Evolutionary conservation across 257 asterid species (phyloP).

Genomic region (Solanum virginianum): DNA sequence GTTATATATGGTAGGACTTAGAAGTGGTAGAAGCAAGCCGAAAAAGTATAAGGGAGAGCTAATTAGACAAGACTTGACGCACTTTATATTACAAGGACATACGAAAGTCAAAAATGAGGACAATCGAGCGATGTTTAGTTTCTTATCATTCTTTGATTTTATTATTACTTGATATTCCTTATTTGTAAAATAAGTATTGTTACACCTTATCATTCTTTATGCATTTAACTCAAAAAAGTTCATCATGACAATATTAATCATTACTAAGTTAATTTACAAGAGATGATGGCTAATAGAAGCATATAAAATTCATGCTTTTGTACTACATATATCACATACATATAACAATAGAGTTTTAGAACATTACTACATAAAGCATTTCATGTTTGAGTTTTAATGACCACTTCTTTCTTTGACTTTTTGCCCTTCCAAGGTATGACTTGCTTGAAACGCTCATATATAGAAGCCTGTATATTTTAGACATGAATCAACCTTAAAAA

Average conservation of each 20-base stretch:
- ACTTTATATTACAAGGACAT: too few species aligned
- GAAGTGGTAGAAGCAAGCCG: too few species aligned
- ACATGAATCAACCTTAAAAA: neutral
- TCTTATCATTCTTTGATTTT: too few species aligned
- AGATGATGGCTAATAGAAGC: neutral
- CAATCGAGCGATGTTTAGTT: too few species aligned
- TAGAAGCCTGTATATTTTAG: neutral
- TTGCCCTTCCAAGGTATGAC: neutral
- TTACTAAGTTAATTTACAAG: neutral
- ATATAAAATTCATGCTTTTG: neutral
- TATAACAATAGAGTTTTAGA: neutral
- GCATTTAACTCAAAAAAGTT: too few species aligned
- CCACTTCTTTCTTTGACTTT: neutral
- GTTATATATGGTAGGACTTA: too few species aligned
- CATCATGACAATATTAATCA: neutral
- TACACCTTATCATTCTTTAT: too few species aligned
- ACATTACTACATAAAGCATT: neutral
- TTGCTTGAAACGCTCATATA: neutral
- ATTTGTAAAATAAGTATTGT: too few species aligned
- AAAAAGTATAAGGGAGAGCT: too few species aligned
- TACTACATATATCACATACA: neutral
- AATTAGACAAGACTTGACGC: too few species aligned
- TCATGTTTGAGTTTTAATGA: neutral
- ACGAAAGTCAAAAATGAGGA: too few species aligned
- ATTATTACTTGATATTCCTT: too few species aligned